Base-by-base conservation (phyloP, 805 yeast genomes). In the Yarrowia sp. region DNA sequence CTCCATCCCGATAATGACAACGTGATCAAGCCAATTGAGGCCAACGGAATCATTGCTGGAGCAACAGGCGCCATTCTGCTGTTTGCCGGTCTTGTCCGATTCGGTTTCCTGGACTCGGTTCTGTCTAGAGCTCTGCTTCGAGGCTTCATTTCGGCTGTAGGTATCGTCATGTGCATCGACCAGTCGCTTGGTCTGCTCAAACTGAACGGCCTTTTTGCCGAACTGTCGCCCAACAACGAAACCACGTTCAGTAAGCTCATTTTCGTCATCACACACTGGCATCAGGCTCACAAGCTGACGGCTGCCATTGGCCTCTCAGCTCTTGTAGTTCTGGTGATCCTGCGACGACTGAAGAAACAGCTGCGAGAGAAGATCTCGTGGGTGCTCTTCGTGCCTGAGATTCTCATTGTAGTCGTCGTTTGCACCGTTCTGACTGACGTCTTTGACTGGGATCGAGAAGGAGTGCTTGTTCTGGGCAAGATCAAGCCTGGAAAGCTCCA, bases 61-160 rank as follows among this genome's bases (percentile, higher is more conserved):
- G 81, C 88, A 12, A 87, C 94, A 34, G 98, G 98, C 1, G 85
- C 87, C 3, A 81, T 87, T 17, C 79, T 92, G 15, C 77, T 93
- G 7, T 85, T 87, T 1, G 86, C 89, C 70, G 97, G 97, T 0
- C 75, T 93, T 15, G 82, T 90, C n/a, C 81, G 97, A 44, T 86
- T 91, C 72, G 98, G 98, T 0, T 93, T 88, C 74, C 79, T 92
- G 56, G 97, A 91, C 72, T 89, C 87, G 69, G 89, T 92, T 2
- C 79, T 92, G 60, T 88, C 95, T 46, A 84, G 91, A 30, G 87
- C 96, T 0, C 78, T 92, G 39, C 77, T 92, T 13, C 83, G 92
- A 70, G 97, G 97, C 0, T 92, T 92, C 73, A 85, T 92, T 47
- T 87, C 92, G 13, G 95, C 95, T 4, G 91, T 92, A 69, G 97